phyloP scores from a whole-genome alignment of 2,329 filamentous ascomycete genomes.

The Laburnicola sp. region DNA sequence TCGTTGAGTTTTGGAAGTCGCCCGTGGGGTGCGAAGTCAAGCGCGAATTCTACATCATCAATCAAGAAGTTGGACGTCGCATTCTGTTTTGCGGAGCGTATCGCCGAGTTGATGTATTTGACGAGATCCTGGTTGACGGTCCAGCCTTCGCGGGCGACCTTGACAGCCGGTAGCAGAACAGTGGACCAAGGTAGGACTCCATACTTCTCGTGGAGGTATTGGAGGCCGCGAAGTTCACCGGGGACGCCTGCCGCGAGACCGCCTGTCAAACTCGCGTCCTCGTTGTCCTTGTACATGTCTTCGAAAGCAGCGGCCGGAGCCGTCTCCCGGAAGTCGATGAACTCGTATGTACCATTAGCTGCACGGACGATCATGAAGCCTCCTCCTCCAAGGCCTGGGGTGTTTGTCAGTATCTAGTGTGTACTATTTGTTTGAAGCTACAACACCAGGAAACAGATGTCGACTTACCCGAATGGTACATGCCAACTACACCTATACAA shows the following conservation, averaged over 20 bases:
- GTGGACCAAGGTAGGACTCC: constrained; percentile 60
- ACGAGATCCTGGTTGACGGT: constrained; percentile 72
- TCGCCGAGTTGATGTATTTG: constrained; percentile 66
- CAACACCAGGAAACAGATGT: neutral
- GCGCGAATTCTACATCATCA: constrained; percentile 76
- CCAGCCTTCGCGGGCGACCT: constrained; percentile 64
- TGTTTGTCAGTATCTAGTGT: constrained; percentile 7
- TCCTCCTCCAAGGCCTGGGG: constrained; percentile 76
- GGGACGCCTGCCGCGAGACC: constrained; percentile 71
- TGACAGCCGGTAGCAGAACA: constrained; percentile 73
- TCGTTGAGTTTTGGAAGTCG: constrained; percentile 72
- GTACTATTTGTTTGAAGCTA: neutral
- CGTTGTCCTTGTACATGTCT: constrained; percentile 81
- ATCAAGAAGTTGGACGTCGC: constrained; percentile 66
- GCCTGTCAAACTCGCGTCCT: constrained; percentile 66
- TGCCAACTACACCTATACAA: constrained; percentile 54
- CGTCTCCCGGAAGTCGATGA: constrained; percentile 86
- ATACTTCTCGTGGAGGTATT: constrained; percentile 74
- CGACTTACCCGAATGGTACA: constrained; percentile 49
- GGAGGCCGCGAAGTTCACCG: constrained; percentile 75
- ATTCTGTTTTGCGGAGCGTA: constrained; percentile 34
- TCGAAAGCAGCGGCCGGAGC: constrained; percentile 79
- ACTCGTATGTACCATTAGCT: constrained; percentile 75
- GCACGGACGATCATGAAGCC: constrained; percentile 84
- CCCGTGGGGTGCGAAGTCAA: constrained; percentile 87